Percentiles rank a stretch among this genome's conserved stretches.
Conservation (phyloP, 2,329 filamentous ascomycete genomes). For the Sodiomyces alkalinus region DNA sequence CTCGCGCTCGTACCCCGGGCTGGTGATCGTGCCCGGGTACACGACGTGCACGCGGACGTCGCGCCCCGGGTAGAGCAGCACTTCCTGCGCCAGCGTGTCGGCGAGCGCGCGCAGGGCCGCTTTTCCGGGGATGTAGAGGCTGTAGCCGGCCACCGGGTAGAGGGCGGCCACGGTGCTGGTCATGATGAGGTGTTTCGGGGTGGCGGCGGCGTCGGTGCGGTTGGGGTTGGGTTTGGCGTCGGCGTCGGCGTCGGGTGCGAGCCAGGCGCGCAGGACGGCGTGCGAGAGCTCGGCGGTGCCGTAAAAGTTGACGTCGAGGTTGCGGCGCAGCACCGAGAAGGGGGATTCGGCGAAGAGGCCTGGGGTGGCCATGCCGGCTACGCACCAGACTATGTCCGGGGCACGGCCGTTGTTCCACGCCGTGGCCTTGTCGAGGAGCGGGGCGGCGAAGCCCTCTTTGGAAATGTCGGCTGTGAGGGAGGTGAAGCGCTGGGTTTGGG, state of each 20-base stretch:
- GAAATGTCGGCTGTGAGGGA: slow-evolving; percentile 75
- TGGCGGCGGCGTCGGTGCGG: slow-evolving; percentile 7
- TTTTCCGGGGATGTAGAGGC: slow-evolving; percentile 71
- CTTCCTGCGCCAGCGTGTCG: slow-evolving; percentile 71
- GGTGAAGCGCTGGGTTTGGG: slow-evolving; percentile 60
- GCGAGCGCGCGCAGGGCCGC: slow-evolving; percentile 69
- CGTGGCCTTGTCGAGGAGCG: slow-evolving; percentile 56
- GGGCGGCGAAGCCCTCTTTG: slow-evolving; percentile 49
- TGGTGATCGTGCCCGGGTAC: slow-evolving; percentile 70
- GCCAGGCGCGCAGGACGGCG: slow-evolving; percentile 62
- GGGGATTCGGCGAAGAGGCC: slow-evolving; percentile 65
- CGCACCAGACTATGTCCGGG: slow-evolving; percentile 83
- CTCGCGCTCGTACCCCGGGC: slow-evolving; percentile 61
- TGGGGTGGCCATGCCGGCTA: slow-evolving; percentile 62
- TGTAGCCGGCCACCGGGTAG: slow-evolving; percentile 67
- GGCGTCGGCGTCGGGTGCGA: slow-evolving; percentile 33
- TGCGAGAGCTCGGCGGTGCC: slow-evolving; percentile 76
- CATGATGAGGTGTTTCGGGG: slow-evolving; percentile 66
- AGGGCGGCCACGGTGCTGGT: slow-evolving; percentile 67
- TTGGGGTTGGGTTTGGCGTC: slow-evolving; percentile 26
- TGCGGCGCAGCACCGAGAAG: slow-evolving; percentile 48
- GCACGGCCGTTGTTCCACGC: slow-evolving; percentile 60
- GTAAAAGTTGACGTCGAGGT: slow-evolving; percentile 93
- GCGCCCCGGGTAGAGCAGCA: slow-evolving; percentile 65
- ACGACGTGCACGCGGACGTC: slow-evolving; percentile 70